These are phyloP conservation scores for Astrothelium subdiscretum DNA, from an alignment of 495 filamentous ascomycete species.

Conservation along the genomic window DNA sequence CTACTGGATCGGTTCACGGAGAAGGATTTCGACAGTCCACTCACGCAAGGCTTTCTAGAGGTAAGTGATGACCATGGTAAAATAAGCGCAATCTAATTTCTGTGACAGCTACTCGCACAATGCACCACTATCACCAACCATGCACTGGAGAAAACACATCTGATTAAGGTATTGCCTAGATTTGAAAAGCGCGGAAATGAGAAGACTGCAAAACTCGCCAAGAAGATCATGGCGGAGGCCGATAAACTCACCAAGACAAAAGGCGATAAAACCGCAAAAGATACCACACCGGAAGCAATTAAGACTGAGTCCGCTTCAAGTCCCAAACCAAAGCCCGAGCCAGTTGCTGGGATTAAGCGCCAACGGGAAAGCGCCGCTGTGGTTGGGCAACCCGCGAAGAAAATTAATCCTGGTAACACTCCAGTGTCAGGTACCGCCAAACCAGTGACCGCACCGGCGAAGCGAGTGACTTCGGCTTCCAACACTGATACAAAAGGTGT, in stretches of 20 bases:
- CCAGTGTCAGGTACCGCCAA: constrained; percentile 32
- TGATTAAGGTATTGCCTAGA: constrained; percentile 49
- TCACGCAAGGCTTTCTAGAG: constrained; percentile 54
- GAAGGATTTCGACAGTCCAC: constrained; percentile 49
- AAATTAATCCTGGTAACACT: constrained; percentile 13
- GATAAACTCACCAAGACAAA: constrained; percentile 36
- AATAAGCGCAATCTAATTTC: background rate
- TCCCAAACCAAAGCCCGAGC: constrained; percentile 16
- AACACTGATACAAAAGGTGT: background rate
- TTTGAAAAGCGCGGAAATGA: constrained; percentile 57
- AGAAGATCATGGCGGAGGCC: constrained; percentile 47
- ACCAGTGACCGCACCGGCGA: constrained; percentile 12
- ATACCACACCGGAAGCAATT: constrained; percentile 10
- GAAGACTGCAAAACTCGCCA: constrained; percentile 44
- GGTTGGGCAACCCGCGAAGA: constrained; percentile 26
- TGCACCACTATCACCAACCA: constrained; percentile 54
- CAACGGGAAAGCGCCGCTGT: constrained; percentile 33
- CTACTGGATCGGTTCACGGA: constrained; percentile 55
- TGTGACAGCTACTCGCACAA: constrained; percentile 43
- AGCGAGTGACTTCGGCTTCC: background rate
- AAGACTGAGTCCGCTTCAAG: constrained; percentile 21
- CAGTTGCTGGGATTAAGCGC: constrained; percentile 37
- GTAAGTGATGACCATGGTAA: constrained; percentile 20
- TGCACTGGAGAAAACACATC: constrained; percentile 52
- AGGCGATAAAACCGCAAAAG: constrained; percentile 15